Conservation (phyloP, 1,139 yeast species). For the Candida dubliniensis region DNA sequence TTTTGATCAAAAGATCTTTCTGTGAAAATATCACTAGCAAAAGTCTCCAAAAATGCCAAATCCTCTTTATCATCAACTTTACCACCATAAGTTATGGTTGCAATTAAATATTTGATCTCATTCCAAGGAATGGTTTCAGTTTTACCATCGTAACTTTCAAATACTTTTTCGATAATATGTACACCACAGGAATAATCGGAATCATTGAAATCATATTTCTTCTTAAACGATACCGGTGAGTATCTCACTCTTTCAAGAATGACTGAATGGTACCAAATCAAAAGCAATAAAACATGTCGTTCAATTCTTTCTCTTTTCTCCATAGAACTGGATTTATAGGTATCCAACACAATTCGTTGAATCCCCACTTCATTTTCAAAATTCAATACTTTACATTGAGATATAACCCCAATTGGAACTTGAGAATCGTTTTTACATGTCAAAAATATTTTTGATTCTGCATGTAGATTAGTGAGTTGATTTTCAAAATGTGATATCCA, state of each 20-base stretch:
- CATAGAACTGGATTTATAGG: constrained; percentile 31
- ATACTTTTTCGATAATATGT: constrained; percentile 42
- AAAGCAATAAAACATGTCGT: constrained; percentile 50
- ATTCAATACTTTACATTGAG: constrained; percentile 50
- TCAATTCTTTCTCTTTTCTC: constrained; percentile 30
- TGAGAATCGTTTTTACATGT: constrained; percentile 53
- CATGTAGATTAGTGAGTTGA: constrained; percentile 30
- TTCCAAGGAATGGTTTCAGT: constrained; percentile 48
- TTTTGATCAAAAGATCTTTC: constrained; percentile 25
- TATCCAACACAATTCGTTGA: constrained; percentile 46
- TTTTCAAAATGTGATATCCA: constrained; percentile 63
- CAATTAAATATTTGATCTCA: constrained; percentile 49
- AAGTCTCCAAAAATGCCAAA: constrained; percentile 23
- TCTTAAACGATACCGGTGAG: constrained; percentile 62
- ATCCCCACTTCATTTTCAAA: constrained; percentile 67
- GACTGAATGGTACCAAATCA: constrained; percentile 71
- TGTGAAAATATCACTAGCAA: constrained; percentile 29
- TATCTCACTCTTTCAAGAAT: constrained; percentile 59
- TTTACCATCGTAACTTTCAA: constrained; percentile 37
- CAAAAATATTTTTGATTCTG: constrained; percentile 53
- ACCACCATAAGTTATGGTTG: constrained; percentile 71
- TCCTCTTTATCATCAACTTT: constrained; percentile 58
- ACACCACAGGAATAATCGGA: constrained; percentile 64
- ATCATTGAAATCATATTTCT: constrained; percentile 68
- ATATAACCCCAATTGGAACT: constrained; percentile 55